These are phyloP conservation scores for Xylariaceae sp. DNA, from an alignment of 2,329 filamentous ascomycete genomes.

Conservation along the genomic window DNA sequence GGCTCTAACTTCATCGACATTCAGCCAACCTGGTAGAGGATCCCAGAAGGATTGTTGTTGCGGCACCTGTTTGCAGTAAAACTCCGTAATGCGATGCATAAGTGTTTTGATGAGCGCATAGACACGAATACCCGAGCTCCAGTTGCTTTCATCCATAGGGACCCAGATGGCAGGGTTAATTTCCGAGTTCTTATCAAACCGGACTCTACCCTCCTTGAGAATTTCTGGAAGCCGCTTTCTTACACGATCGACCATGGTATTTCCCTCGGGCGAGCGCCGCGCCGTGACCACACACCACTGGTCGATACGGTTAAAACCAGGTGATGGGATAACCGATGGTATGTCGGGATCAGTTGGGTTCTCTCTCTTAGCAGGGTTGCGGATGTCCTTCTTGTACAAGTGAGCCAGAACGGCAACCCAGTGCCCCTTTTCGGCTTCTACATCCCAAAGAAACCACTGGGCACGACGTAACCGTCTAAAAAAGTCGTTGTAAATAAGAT, in stretches of 20 bases:
- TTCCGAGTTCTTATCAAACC: constrained; percentile 1
- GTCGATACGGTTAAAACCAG: constrained; percentile 14
- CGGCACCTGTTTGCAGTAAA: background rate
- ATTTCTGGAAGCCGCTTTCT: constrained; percentile 10
- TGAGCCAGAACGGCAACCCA: constrained; percentile 27
- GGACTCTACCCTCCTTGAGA: constrained; percentile 16
- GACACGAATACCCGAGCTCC: constrained; percentile 24
- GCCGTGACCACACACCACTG: constrained; percentile 23
- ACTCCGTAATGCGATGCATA: constrained; percentile 25
- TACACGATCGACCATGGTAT: constrained; percentile 10
- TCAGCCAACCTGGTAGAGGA: constrained; percentile 24
- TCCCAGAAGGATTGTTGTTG: constrained; percentile 18
- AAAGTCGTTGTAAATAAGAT: constrained; percentile 11
- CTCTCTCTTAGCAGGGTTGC: constrained; percentile 4
- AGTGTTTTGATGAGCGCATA: constrained; percentile 24
- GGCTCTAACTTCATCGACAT: constrained; percentile 27
- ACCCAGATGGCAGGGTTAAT: constrained; percentile 18
- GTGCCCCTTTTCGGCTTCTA: constrained; percentile 19
- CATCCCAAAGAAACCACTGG: constrained; percentile 28
- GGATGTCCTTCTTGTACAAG: constrained; percentile 1
- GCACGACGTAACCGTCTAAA: constrained; percentile 17
- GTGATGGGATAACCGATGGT: background rate
- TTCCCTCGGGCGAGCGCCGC: background rate
- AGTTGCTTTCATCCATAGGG: constrained; percentile 6
- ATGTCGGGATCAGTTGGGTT: background rate